Evolutionary conservation across 345 rosid species (phyloP), one percentile per base, ranked within the genome.

Genomic region (Chamaenerion angustifolium): DNA sequence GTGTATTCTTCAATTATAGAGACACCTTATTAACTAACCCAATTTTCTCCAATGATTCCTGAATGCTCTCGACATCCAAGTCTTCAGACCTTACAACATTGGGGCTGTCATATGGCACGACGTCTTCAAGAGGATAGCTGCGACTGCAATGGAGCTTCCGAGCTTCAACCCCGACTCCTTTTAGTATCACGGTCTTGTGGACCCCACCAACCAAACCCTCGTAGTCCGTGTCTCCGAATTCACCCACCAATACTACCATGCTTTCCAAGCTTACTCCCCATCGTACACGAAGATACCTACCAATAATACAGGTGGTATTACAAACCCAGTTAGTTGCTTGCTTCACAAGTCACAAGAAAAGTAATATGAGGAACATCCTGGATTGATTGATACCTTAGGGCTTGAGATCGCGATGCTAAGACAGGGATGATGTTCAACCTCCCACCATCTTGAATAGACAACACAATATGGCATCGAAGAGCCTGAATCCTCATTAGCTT

Each of bases 401-500:
- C 85, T 74, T 85, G 95, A 52, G 63, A 59, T 65, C 97, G 81
- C 51, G 95, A 77, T 51, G 90, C 95, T 71, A 77, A 80, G 55
- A 83, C 58, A 19, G 97, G 97, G 55, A 81, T 67, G 54, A 77
- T 73, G 56, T 79, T 89, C 43, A 89, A 56, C 80, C 84, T 77
- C 51, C 79, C 64, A 56, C 75, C 85, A 31, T 80, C 82, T 51
- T 53, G 80, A 0, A 85, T 70, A 47, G 74, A 83, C 65, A 21
- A 4, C 25, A 81, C 68, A 45, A 74, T 53, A 61, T 76, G 78
- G 81, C 95, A 83, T 52, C 94, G 74, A 52, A 83, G 71, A 17
- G 90, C 95, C 71, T 95, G 68, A 89, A 81, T 85, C 16, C 90
- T 81, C 64, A 89, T 83, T 76, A 80, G 71, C 55, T 76, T 89